A percentile compares a stretch with the other conserved stretches of the same genome.
Evolutionary conservation across 2,329 filamentous ascomycete genomes (phyloP).

Genomic region (Arthroderma sp.): DNA sequence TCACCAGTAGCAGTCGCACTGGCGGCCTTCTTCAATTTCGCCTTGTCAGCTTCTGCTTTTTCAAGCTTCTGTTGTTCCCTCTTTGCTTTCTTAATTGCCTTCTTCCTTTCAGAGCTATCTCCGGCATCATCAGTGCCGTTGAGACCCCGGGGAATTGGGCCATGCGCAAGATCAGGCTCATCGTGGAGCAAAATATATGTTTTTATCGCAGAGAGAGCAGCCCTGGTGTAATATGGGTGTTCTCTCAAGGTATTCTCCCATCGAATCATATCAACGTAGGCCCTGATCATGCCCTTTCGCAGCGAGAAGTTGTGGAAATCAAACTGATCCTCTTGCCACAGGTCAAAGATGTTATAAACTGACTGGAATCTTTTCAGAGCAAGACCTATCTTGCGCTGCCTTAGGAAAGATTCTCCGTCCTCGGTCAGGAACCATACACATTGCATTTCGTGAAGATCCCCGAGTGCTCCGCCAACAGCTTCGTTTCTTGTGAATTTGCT

Average conservation of each 20-base stretch:
- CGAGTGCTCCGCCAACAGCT: slow-evolving; percentile 70
- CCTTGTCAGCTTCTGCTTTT: slow-evolving; percentile 68
- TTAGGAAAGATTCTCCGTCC: slow-evolving; percentile 77
- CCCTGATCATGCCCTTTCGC: slow-evolving; percentile 88
- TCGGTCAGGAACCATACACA: slow-evolving; percentile 95
- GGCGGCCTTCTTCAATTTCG: slow-evolving; percentile 67
- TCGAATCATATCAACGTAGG: slow-evolving; percentile 89
- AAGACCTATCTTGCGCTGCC: slow-evolving; percentile 68
- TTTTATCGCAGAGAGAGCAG: slow-evolving; percentile 66
- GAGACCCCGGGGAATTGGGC: slow-evolving; percentile 42
- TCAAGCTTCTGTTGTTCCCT: slow-evolving; percentile 64
- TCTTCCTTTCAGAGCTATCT: slow-evolving; percentile 59
- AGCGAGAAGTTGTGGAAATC: slow-evolving; percentile 97
- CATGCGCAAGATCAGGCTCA: slow-evolving; percentile 53
- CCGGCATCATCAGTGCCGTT: slow-evolving; percentile 39
- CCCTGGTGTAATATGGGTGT: slow-evolving; percentile 82
- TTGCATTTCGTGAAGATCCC: slow-evolving; percentile 94
- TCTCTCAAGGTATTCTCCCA: slow-evolving; percentile 90
- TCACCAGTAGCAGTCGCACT: slow-evolving; percentile 47
- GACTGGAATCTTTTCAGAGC: slow-evolving; percentile 86
- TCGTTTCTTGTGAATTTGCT: slow-evolving; percentile 90
- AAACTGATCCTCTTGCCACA: slow-evolving; percentile 97
- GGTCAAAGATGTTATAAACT: slow-evolving; percentile 84
- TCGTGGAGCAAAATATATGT: slow-evolving; percentile 72
- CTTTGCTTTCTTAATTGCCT: slow-evolving; percentile 78